These are phyloP conservation scores for Xylariaceae sp. DNA, from an alignment of 2,329 filamentous ascomycete species.

Conservation along the genomic window DNA sequence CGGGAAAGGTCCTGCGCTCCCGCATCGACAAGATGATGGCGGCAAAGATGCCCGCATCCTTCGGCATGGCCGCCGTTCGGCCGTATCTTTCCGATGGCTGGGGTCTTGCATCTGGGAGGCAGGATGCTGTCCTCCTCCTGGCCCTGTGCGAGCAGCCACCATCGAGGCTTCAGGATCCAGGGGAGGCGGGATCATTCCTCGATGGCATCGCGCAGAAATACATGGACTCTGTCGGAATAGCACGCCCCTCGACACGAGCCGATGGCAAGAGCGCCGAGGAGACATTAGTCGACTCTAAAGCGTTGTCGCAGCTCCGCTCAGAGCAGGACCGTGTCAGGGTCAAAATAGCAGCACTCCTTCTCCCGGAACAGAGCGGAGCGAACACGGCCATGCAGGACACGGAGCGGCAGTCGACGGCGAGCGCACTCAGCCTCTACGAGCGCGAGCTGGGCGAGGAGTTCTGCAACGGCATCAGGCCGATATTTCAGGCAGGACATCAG, in stretches of 20 bases:
- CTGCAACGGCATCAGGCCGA: no score
- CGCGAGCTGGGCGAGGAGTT: no score
- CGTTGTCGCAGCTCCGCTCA: no score
- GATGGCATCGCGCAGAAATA: conserved; percentile 89
- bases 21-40: conserved; percentile 92
- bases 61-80: conserved; percentile 93
- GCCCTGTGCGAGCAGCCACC: conserved; percentile 90
- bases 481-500: no score
- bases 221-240: conserved; percentile 76
- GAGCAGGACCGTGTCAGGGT: no score
- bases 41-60: conserved; percentile 98
- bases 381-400: no score
- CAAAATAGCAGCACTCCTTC: no score
- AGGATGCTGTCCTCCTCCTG: conserved; percentile 84
- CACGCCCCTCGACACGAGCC: conserved; percentile 65
- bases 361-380: no score
- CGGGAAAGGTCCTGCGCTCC: conserved; percentile 93
- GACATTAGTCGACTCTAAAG: no score
- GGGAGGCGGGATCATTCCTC: conserved; percentile 86
- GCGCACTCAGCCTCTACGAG: no score
- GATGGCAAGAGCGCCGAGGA: conserved; percentile 83
- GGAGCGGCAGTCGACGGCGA: no score
- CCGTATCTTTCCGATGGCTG: conserved; percentile 94
- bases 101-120: conserved; percentile 79
- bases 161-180: conserved; percentile 80